Base-by-base conservation (phyloP, 1,139 yeast genomes). In the Scheffersomyces titani region DNA sequence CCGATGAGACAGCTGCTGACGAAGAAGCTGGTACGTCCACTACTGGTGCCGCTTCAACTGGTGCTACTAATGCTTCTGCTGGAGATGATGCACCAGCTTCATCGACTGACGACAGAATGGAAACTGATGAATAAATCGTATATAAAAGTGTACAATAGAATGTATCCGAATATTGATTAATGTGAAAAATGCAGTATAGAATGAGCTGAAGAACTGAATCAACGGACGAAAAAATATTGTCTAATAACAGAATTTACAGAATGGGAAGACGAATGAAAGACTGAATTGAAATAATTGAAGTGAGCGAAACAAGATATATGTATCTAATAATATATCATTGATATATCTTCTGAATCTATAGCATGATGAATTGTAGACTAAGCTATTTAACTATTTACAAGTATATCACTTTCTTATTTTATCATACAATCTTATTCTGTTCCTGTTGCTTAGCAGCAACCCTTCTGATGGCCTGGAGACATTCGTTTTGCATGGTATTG, bases 381-480 rank as follows among this genome's bases (percentile, higher is more conserved):
- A 16, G 3, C 40, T 30, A 30, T 16, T 30, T 30, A 30, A 53
- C 50, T 55, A 55, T 55, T 49, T 55, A 53, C 57, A 55, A 49
- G 44, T 44, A n/a, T 7, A 30, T 19, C 44, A 19, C 24, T 6
- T 9, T n/a, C 51, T 20, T 52, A 52, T 54, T 44, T 51, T 59
- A 54, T 50, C 13, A 30, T 30, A 30, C 16, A 30, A 11, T 30
- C 40, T 60, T 54, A 51, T 60, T 57, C 50, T 60, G 51, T 51
- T 65, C 63, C 55, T 69, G 68, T 60, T 82, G 87, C 60, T 72
- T 75, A 55, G 70, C 67, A 0, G 87, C 85, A n/a, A 83, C 85
- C 56, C 78, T 76, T 63, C 81, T 80, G 63, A 86, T 84, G 20
- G 85, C 80, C 36, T 73, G 74, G 70, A 86, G 73, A 44, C 87